Percentiles rank a stretch among this genome's conserved stretches.
Evolutionary conservation across 2,329 filamentous ascomycete genomes (phyloP).

Genomic region (Diaporthe amygdali): DNA sequence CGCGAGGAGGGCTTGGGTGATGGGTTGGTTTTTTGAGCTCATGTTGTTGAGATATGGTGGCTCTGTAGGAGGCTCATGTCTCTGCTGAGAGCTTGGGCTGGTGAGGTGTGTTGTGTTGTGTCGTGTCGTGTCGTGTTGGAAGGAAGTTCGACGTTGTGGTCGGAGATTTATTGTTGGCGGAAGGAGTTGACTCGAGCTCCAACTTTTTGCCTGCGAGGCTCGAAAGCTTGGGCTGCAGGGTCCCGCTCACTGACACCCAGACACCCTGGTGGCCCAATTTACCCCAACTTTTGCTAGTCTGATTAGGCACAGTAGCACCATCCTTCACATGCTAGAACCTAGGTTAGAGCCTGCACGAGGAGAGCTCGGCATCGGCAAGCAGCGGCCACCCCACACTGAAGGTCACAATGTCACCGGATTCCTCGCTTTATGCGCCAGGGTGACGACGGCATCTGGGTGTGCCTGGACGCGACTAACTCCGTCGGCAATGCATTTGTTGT

Average conservation of each 20-base stretch:
- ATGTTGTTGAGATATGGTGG: neutral
- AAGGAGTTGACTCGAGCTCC: neutral
- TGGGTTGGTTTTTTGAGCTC: slow-evolving; percentile 33
- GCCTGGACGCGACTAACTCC: neutral
- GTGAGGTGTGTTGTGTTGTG: neutral
- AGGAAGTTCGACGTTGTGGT: neutral
- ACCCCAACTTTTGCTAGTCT: neutral
- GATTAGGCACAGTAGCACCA: neutral
- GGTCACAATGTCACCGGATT: slow-evolving; percentile 13
- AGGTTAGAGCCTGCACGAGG: neutral
- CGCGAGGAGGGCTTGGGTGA: slow-evolving; percentile 70
- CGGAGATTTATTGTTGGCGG: neutral
- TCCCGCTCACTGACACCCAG: neutral
- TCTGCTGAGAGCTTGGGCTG: neutral
- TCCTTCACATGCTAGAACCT: slow-evolving; percentile 20
- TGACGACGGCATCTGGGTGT: neutral
- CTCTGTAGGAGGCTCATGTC: neutral
- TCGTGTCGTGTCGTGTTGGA: neutral
- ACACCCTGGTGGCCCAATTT: neutral
- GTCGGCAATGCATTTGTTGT: neutral
- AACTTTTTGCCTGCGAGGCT: neutral
- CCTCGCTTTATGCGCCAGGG: slow-evolving; percentile 18
- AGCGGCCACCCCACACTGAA: slow-evolving; percentile 7
- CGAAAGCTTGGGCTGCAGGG: slow-evolving; percentile 1
- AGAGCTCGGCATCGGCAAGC: slow-evolving; percentile 13